Conservation (phyloP, 345 rosid species). For the Eucalyptus regnans region DNA sequence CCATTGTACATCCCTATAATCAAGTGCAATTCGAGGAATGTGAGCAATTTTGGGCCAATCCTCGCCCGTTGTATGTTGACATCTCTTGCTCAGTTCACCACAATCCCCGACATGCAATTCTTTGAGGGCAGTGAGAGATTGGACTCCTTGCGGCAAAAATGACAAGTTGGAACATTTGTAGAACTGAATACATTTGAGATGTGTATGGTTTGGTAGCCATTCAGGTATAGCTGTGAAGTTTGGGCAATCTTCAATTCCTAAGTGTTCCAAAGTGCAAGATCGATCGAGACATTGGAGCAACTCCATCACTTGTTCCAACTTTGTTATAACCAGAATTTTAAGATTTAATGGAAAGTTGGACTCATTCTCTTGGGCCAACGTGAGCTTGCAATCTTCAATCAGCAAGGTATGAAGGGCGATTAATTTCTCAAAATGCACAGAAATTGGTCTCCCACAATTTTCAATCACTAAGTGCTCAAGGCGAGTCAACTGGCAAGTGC, state of each 20-base stretch:
- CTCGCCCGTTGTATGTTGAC: neutral
- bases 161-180: neutral
- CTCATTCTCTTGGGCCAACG: neutral
- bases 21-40: neutral
- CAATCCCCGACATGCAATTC: neutral
- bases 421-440: neutral
- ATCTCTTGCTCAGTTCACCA: neutral
- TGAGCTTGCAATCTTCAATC: neutral
- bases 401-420: neutral
- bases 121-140: neutral
- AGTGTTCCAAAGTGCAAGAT: neutral
- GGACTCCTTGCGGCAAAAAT: neutral
- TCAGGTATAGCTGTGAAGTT: neutral
- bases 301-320: neutral
- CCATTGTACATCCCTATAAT: neutral
- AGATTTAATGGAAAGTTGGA: neutral
- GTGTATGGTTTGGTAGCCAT: neutral
- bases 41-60: neutral
- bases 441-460: neutral
- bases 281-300: neutral
- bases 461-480: rapidly evolving
- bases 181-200: neutral
- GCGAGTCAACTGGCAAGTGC: neutral
- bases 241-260: neutral
- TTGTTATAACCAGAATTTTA: neutral